Conservation (phyloP, 176 grass and related monocot species). For the Triticum timopheevii region DNA sequence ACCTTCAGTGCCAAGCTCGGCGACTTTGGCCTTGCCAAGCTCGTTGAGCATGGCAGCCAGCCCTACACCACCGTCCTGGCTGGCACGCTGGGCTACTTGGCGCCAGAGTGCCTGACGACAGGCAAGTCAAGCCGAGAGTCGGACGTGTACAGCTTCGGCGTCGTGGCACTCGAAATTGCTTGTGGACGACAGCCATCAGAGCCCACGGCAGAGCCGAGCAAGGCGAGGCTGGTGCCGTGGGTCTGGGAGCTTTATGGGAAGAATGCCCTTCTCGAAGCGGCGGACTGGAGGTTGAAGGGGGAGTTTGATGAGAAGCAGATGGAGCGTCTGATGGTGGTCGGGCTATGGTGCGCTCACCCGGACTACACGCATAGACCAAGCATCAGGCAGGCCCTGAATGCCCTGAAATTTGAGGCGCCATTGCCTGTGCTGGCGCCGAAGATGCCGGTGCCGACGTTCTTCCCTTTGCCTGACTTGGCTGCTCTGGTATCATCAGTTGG, state of each 20-base stretch:
- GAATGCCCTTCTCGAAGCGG: conserved; percentile 56
- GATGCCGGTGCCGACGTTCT: conserved; percentile 65
- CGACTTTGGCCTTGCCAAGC: conserved; percentile 78
- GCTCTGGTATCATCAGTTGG: conserved; percentile 17
- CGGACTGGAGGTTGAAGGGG: conserved; percentile 48
- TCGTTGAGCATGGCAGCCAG: conserved; percentile 47
- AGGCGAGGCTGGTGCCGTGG: conserved; percentile 55
- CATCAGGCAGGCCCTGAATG: conserved; percentile 61
- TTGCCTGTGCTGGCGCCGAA: conserved; percentile 52
- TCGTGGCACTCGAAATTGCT: conserved; percentile 67
- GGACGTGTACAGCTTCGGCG: conserved; percentile 80
- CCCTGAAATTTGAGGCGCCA: conserved; percentile 61
- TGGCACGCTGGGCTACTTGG: conserved; percentile 74
- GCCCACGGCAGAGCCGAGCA: conserved; percentile 33
- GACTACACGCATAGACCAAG: conserved; percentile 62
- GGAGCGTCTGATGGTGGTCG: conserved; percentile 67
- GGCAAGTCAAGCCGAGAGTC: conserved; percentile 67
- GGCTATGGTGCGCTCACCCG: conserved; percentile 80
- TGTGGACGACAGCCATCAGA: conserved; percentile 62
- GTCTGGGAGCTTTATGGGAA: conserved; percentile 80
- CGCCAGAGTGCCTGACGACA: conserved; percentile 63
- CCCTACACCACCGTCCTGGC: conserved; percentile 61
- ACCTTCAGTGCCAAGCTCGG: conserved; percentile 74
- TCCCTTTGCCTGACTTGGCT: conserved; percentile 39
- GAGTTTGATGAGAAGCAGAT: conserved; percentile 58